Conservation (phyloP, 371 early-diverging fungal species). For the Mucor sp. region DNA sequence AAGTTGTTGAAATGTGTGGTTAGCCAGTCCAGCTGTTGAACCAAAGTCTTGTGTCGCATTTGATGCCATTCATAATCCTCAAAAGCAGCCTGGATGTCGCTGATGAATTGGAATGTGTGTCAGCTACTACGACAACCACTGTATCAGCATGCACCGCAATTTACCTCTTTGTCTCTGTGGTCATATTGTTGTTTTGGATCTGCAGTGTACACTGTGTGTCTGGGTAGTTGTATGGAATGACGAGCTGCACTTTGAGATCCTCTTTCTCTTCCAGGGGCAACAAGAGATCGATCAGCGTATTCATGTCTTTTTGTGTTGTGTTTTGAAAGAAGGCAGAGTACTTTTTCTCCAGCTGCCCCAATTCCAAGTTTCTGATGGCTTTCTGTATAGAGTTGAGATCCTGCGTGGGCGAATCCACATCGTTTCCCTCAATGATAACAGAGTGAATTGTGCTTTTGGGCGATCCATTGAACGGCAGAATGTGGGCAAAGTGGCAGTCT, state of each 20-base stretch:
- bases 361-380: constrained; percentile 42
- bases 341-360: constrained; percentile 42
- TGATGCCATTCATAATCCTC: constrained; percentile 44
- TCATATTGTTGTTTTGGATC: constrained; percentile 30
- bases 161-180: constrained; percentile 29
- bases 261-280: constrained; percentile 25
- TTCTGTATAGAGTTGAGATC: constrained; percentile 38
- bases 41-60: constrained; percentile 36
- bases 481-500: constrained; percentile 48
- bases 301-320: constrained; percentile 18
- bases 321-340: constrained; percentile 25
- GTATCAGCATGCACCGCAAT: not conserved
- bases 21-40: constrained; percentile 52
- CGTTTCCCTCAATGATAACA: constrained; percentile 9
- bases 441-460: constrained; percentile 20
- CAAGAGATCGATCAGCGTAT: constrained; percentile 26
- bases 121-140: not conserved
- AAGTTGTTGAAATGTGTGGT: constrained; percentile 23
- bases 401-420: not conserved
- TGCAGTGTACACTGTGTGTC: constrained; percentile 40
- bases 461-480: constrained; percentile 37
- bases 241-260: constrained; percentile 30
- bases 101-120: not conserved
- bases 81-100: constrained; percentile 39
- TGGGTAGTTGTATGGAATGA: constrained; percentile 40